Evolutionary conservation across 73 alveolate genomes (phyloP), one percentile per base, ranked within the genome.

Genomic region (Effrenium voratum): DNA sequence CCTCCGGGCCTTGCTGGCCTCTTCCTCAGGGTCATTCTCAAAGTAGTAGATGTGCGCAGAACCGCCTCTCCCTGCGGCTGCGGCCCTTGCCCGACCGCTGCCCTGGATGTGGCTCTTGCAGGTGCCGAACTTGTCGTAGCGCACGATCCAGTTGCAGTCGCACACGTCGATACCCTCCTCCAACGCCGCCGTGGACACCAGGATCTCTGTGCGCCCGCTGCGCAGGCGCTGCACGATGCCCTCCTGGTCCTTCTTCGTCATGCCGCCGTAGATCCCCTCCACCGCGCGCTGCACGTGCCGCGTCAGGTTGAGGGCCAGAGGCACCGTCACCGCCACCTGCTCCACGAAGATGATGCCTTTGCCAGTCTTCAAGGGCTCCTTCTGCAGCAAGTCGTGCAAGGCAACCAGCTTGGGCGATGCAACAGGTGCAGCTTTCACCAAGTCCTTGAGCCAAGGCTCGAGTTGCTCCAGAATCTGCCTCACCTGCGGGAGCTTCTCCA

Each of bases 261-360:
- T 28, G 0, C 12, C 40, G 1, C 92, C 92, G 34, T 82, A 82
- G 26, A 49, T 66, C 90, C 46, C 6, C 38, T 2, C 15, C 32
- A 52, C 26, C 63, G 40, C 5, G 0, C 52, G 4, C 26, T 28
- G 76, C 46, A 1, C 55, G n/a, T 43, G n/a, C n/a, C n/a, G n/a
- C n/a, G n/a, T n/a, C n/a, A n/a, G n/a, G n/a, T n/a, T n/a, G 2
- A 19, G 32, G 1, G 92, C 50, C 15, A 82, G 50, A 19, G 92
- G 92, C 47, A 47, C 92, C 16, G 92, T 82, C 40, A 46, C 72
- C 5, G 75, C 47, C 49, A 82, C 92, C 73, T 82, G 92, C 75
- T 50, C 76, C 24, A 82, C 92, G 43, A 82, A 82, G 3, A 82
- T 73, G 36, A 82, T 82, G 92, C 92, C 92, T 34, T 82, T n/a